phyloP scores from a whole-genome alignment of 2,329 filamentous ascomycete species.

The Drechslerella stenobrocha region DNA sequence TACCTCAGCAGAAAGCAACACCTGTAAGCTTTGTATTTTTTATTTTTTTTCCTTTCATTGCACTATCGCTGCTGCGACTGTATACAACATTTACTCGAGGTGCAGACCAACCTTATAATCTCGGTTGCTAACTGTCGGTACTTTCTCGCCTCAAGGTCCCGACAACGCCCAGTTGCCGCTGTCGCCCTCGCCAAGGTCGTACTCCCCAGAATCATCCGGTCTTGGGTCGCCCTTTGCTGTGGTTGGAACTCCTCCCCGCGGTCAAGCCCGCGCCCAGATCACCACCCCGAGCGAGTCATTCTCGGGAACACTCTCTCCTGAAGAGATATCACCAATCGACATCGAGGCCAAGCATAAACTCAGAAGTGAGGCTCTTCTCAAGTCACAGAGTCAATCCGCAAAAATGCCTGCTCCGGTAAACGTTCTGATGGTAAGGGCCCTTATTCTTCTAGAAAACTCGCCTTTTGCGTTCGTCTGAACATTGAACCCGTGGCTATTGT shows the following conservation, averaged over 20 bases:
- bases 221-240: constrained; percentile 47
- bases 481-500: background rate
- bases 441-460: too few relatives aligned
- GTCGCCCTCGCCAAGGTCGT: constrained; percentile 48
- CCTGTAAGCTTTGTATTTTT: constrained; percentile 24
- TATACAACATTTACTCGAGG: too few relatives aligned
- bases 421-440: constrained; percentile 67
- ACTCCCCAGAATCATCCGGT: constrained; percentile 46
- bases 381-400: constrained; percentile 56
- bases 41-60: background rate
- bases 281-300: constrained; percentile 45
- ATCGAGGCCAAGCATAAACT: constrained; percentile 45
- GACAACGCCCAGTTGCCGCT: constrained; percentile 26
- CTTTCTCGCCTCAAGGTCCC: constrained; percentile 19
- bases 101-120: too few relatives aligned
- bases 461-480: background rate
- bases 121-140: constrained; percentile 7
- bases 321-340: constrained; percentile 48
- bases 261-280: constrained; percentile 46
- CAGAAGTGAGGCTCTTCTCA: constrained; percentile 40
- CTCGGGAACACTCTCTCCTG: constrained; percentile 44
- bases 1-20: constrained; percentile 27
- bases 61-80: background rate
- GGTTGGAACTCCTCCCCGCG: constrained; percentile 49
- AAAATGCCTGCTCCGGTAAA: constrained; percentile 61